Evolutionary conservation across 1,284 basidiomycete species (phyloP).

Genomic region (Ustilago shanxiensis): DNA sequence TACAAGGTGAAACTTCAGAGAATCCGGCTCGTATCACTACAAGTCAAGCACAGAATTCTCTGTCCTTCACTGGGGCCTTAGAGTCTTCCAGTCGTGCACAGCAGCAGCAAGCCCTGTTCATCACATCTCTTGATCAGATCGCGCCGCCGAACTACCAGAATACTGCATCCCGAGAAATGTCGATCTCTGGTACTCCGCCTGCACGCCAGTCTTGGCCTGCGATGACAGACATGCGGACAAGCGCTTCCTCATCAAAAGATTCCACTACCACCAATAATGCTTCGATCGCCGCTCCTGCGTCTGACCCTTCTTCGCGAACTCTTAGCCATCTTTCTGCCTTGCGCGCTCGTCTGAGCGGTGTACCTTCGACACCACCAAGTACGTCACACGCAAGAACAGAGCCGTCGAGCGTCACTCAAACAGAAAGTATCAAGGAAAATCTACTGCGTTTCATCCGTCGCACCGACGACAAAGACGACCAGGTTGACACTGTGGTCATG

Average conservation of each 20-base stretch:
- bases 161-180: neutral
- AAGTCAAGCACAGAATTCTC: neutral
- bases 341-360: slow-evolving; percentile 6
- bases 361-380: no score
- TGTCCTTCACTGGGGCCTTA: neutral
- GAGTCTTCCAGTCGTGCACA: neutral
- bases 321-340: slow-evolving; percentile 8
- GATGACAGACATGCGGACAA: no score
- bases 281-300: no score
- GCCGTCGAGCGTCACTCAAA: neutral
- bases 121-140: slow-evolving; percentile 14
- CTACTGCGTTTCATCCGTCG: slow-evolving; percentile 6
- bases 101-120: neutral
- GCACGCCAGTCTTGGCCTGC: no score
- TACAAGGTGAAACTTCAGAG: neutral
- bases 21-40: neutral
- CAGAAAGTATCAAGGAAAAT: neutral
- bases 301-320: no score
- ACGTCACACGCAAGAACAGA: no score
- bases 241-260: no score
- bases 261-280: no score
- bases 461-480: slow-evolving; percentile 1
- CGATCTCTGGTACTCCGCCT: no score
- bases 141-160: neutral
- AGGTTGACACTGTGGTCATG: neutral